Conservation (phyloP, 1,284 basidiomycete genomes). For the Fomitopsis schrenkii region DNA sequence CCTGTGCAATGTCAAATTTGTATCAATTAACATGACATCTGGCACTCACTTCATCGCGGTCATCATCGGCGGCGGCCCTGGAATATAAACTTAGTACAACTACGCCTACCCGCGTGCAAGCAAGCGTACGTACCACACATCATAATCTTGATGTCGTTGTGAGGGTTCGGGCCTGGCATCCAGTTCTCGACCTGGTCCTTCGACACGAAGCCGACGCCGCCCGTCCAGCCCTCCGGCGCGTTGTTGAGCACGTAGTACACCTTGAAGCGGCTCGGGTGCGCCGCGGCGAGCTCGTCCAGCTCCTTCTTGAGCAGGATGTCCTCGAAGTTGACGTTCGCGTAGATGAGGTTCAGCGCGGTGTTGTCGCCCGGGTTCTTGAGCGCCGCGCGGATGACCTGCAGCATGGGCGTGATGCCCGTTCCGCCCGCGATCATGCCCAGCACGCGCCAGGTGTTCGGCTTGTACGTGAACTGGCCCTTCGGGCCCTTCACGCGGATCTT, state of each 20-base stretch:
- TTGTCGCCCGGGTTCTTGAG: constrained; percentile 83
- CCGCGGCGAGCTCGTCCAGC: constrained; percentile 73
- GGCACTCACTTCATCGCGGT: constrained; percentile 89
- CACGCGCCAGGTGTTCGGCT: constrained; percentile 62
- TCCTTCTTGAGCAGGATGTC: constrained; percentile 89
- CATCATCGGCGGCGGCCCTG: constrained; percentile 95
- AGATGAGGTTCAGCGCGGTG: constrained; percentile 85
- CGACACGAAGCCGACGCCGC: constrained; percentile 89
- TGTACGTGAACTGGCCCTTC: constrained; percentile 89
- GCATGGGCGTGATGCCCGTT: constrained; percentile 97
- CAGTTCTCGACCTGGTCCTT: constrained; percentile 88
- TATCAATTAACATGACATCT: neutral
- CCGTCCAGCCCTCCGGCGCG: constrained; percentile 82
- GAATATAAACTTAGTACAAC: constrained; percentile 7
- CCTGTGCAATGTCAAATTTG: constrained; percentile 36
- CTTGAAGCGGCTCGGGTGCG: constrained; percentile 71
- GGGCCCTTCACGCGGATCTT: constrained; percentile 90
- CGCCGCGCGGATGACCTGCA: constrained; percentile 91
- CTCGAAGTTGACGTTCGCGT: constrained; percentile 90
- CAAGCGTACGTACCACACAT: constrained; percentile 64
- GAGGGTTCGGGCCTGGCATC: constrained; percentile 53
- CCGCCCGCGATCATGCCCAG: constrained; percentile 97
- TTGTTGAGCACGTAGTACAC: constrained; percentile 94
- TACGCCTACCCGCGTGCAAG: neutral
- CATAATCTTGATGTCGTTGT: constrained; percentile 72